phyloP scores from a whole-genome alignment of 2,329 filamentous ascomycete genomes.

The Pyricularia grisea region DNA sequence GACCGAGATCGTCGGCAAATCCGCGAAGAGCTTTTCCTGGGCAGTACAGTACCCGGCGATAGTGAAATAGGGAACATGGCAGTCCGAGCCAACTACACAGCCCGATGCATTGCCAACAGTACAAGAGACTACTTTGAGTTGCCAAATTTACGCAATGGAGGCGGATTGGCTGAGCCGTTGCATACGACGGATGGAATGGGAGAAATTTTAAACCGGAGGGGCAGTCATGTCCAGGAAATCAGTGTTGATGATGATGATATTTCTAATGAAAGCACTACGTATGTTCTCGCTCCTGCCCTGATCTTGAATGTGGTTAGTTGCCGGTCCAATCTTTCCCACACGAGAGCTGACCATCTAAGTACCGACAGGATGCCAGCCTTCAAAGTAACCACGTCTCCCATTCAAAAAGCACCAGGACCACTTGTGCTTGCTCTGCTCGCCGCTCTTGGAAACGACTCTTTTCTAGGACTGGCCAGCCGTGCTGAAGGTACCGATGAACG shows the following conservation, averaged over 20 bases:
- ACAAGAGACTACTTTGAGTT: constrained; percentile 8
- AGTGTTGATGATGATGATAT: neutral
- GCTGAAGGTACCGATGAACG: neutral
- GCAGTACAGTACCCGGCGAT: neutral
- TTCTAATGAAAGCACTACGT: neutral
- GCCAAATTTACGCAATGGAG: constrained; percentile 3
- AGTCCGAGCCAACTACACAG: neutral
- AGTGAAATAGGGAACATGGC: neutral
- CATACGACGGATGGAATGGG: neutral
- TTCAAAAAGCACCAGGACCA: neutral
- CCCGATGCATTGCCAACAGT: constrained; percentile 4
- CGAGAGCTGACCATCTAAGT: no score
- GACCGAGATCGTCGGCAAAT: neutral
- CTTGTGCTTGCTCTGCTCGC: neutral
- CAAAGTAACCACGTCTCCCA: neutral
- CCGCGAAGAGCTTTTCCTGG: neutral
- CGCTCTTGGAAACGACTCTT: constrained; percentile 1
- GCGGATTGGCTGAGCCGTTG: neutral
- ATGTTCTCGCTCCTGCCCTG: neutral
- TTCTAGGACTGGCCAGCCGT: neutral
- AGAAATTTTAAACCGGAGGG: neutral
- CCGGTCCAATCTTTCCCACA: neutral
- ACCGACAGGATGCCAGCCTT: neutral
- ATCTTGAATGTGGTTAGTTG: neutral
- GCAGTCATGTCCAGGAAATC: neutral